Conservation (phyloP, 257 asterid genomes). For the Fraxinus anomala region DNA sequence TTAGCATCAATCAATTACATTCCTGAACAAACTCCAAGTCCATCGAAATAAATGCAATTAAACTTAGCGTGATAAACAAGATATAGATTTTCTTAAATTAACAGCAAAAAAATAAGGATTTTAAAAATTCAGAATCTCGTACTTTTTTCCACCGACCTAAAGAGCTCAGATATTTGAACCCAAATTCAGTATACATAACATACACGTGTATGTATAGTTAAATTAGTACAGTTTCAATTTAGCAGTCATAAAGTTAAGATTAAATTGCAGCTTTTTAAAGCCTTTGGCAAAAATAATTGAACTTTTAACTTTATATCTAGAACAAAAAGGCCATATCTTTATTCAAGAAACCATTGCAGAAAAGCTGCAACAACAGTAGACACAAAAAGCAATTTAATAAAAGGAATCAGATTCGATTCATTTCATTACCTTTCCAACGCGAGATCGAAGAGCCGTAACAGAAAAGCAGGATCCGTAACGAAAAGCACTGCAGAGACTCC, state of each 20-base stretch:
- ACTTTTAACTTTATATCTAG: conserved; percentile 20
- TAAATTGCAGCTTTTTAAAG: conserved; percentile 21
- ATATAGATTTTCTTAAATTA: conserved; percentile 3
- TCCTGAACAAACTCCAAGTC: conserved; percentile 32
- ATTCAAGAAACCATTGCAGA: conserved; percentile 38
- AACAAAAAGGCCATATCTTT: conserved; percentile 31
- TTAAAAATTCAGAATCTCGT: conserved; percentile 1
- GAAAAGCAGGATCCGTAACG: conserved; percentile 25
- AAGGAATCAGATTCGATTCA: conserved; percentile 35
- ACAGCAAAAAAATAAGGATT: conserved; percentile 9
- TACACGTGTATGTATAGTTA: background rate
- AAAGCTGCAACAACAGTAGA: conserved; percentile 39
- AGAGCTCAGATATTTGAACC: conserved; percentile 21
- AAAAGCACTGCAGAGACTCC: conserved; percentile 29
- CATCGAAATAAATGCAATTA: conserved; percentile 13
- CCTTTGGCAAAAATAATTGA: conserved; percentile 1
- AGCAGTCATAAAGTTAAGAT: conserved; percentile 11
- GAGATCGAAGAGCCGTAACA: conserved; percentile 54
- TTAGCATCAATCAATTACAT: conserved; percentile 43
- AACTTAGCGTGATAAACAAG: conserved; percentile 1
- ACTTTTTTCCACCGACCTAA: conserved; percentile 10
- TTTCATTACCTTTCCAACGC: conserved; percentile 48
- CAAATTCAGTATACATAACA: conserved; percentile 6
- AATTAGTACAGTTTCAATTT: conserved; percentile 14
- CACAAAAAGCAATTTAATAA: conserved; percentile 31